Conservation (phyloP, 106 monocot species). For the Allium sativum region DNA sequence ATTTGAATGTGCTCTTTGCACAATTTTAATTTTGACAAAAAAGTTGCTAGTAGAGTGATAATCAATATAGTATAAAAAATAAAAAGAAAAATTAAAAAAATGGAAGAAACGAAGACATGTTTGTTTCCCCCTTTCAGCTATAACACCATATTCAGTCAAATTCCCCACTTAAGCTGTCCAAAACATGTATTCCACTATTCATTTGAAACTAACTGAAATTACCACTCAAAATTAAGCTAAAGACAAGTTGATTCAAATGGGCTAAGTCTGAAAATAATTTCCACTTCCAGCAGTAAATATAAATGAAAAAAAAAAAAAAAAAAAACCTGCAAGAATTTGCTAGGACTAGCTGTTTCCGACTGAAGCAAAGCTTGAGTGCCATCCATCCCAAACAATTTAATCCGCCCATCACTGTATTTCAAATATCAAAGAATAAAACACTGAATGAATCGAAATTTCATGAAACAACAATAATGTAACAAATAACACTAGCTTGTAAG, state of each 20-base stretch:
- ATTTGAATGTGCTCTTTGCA: too few species aligned
- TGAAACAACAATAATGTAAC: background rate
- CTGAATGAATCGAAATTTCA: background rate
- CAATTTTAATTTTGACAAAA: too few species aligned
- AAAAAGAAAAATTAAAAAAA: too few species aligned
- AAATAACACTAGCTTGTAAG: background rate
- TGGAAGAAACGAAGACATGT: too few species aligned
- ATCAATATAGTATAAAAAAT: too few species aligned
- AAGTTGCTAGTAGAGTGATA: too few species aligned
- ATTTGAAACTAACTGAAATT: too few species aligned
- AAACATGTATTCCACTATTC: too few species aligned
- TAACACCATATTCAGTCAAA: too few species aligned
- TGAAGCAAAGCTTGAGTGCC: constrained; percentile 70
- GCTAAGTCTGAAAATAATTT: background rate
- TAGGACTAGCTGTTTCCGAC: constrained; percentile 36
- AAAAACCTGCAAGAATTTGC: constrained; percentile 74
- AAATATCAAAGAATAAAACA: background rate
- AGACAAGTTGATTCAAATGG: background rate
- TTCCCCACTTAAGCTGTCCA: too few species aligned
- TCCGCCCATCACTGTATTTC: constrained; percentile 58
- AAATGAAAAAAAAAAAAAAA: background rate
- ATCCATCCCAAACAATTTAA: constrained; percentile 71
- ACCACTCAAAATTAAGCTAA: background rate
- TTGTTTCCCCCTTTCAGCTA: too few species aligned
- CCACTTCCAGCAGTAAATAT: background rate